phyloP scores from a whole-genome alignment of 2,329 filamentous ascomycete genomes.

The Aspergillus terreus region DNA sequence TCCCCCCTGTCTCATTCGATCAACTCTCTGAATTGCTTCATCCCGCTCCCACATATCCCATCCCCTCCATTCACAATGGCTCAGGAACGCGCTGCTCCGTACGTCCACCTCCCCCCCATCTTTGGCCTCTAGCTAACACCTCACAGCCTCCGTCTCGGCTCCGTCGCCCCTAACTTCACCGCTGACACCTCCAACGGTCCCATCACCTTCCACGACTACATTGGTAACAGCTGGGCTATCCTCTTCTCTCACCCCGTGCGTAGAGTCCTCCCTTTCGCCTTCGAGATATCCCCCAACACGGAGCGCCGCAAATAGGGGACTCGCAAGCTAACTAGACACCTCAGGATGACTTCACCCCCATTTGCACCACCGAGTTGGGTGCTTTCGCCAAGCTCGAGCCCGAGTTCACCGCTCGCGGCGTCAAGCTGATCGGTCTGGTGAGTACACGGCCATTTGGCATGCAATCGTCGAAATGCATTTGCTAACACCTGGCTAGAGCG shows the following conservation, averaged over 20 bases:
- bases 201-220: conserved; percentile 70
- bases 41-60: conserved; percentile 3
- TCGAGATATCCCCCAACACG: not conserved
- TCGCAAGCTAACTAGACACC: not conserved
- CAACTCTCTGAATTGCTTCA: conserved; percentile 1
- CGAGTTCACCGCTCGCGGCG: conserved; percentile 82
- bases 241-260: conserved; percentile 65
- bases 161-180: conserved; percentile 65
- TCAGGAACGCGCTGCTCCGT: conserved; percentile 41
- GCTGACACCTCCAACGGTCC: conserved; percentile 63
- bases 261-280: not conserved
- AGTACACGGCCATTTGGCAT: conserved; percentile 9
- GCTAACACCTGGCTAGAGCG: conserved; percentile 43
- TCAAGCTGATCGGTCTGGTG: conserved; percentile 84
- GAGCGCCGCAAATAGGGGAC: not conserved
- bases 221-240: conserved; percentile 66
- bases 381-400: conserved; percentile 88
- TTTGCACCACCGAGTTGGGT: conserved; percentile 93
- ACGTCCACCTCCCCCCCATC: conserved; percentile 18
- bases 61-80: conserved; percentile 34
- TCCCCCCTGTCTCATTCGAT: conserved; percentile 2
- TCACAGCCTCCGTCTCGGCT: conserved; percentile 59
- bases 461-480: not conserved
- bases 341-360: conserved; percentile 76
- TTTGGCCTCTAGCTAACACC: not conserved